Conservation (phyloP, 192 early-diverging fungal genomes). For the Helicostylum pulchrum region DNA sequence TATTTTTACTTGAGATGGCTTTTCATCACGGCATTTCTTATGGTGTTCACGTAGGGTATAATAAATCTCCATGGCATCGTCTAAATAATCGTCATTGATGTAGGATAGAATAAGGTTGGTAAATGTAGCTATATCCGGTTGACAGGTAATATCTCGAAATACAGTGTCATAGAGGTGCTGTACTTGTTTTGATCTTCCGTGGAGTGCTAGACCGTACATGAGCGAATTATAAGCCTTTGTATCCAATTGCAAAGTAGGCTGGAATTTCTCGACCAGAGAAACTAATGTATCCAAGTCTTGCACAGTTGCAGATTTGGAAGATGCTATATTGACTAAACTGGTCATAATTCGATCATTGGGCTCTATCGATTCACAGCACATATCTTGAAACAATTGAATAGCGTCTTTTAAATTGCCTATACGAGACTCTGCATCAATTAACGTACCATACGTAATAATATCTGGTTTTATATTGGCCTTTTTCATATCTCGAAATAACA, state of each 20-base stretch:
- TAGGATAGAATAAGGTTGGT: slow-evolving; percentile 33
- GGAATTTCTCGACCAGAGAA: neutral
- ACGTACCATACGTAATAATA: slow-evolving; percentile 28
- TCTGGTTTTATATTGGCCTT: slow-evolving; percentile 20
- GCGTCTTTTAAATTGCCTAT: slow-evolving; percentile 21
- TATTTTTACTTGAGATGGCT: neutral
- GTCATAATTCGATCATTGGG: slow-evolving; percentile 23
- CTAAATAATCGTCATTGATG: slow-evolving; percentile 16
- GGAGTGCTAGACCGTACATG: slow-evolving; percentile 17
- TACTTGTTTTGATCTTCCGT: slow-evolving; percentile 23
- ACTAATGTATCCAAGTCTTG: neutral
- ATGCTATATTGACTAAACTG: slow-evolving; percentile 20
- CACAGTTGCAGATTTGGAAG: slow-evolving; percentile 6
- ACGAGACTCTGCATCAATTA: slow-evolving; percentile 30
- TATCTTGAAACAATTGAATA: slow-evolving; percentile 20
- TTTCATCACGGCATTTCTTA: neutral
- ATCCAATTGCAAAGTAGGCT: neutral
- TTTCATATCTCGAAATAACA: slow-evolving; percentile 30
- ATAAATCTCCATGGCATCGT: slow-evolving; percentile 33
- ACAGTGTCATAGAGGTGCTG: slow-evolving; percentile 29
- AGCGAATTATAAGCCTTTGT: slow-evolving; percentile 28
- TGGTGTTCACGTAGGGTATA: slow-evolving; percentile 21
- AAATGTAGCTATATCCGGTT: slow-evolving; percentile 28
- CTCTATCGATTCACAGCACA: slow-evolving; percentile 13
- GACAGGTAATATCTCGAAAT: slow-evolving; percentile 7